Percentiles rank a stretch among this genome's conserved stretches.
phyloP scores from a whole-genome alignment of 192 early-diverging fungal species.

The Umbelopsis sp. region DNA sequence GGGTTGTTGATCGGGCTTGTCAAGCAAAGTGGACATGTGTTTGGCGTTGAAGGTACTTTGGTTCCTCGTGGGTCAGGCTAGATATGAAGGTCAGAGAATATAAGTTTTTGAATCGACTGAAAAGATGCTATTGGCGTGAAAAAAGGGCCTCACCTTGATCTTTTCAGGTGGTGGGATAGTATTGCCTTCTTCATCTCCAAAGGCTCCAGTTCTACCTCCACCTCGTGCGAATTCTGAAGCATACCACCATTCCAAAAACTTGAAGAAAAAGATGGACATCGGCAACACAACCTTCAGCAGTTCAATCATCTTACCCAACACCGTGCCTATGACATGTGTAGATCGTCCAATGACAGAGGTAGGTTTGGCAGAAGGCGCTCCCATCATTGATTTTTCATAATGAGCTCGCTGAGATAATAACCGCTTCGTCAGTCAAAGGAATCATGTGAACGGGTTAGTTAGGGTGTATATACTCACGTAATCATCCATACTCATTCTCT shows the following conservation, averaged over 20 bases:
- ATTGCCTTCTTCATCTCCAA: constrained; percentile 43
- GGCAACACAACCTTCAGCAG: constrained; percentile 79
- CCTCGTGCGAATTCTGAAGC: constrained; percentile 76
- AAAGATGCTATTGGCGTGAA: no score
- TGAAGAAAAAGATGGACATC: constrained; percentile 90
- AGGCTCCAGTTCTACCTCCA: constrained; percentile 33
- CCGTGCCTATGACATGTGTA: constrained; percentile 38
- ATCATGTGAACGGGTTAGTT: neutral
- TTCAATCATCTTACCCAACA: constrained; percentile 63
- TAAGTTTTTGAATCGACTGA: neutral
- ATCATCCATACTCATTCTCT: constrained; percentile 80
- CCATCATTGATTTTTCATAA: constrained; percentile 18
- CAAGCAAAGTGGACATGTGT: constrained; percentile 82
- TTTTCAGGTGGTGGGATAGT: constrained; percentile 76
- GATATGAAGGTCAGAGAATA: neutral
- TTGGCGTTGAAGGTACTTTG: constrained; percentile 66
- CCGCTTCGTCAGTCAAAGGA: neutral
- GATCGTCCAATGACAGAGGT: constrained; percentile 34
- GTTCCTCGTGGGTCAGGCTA: constrained; percentile 79
- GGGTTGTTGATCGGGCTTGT: constrained; percentile 73
- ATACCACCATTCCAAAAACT: constrained; percentile 98
- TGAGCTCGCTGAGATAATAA: constrained; percentile 17
- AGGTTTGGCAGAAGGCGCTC: neutral
- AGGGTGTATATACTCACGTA: constrained; percentile 58
- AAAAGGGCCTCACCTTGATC: constrained; percentile 51